Percentiles rank a stretch among this genome's conserved stretches.
Evolutionary conservation across 176 grass and related monocot species (phyloP).

Genomic region (Eremochloa ophiuroides): DNA sequence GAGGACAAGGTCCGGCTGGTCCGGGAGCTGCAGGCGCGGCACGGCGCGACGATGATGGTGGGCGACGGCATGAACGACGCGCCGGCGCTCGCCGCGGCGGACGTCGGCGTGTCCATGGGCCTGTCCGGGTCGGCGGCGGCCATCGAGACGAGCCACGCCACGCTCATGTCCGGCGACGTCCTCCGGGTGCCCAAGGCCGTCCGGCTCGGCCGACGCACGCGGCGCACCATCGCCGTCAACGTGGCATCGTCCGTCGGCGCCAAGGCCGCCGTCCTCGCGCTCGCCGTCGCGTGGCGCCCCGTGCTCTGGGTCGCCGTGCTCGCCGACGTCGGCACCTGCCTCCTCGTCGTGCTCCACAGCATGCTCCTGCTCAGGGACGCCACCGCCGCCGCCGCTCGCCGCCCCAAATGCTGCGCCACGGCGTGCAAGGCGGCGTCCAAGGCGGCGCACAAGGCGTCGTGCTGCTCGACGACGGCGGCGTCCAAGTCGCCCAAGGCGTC

Average conservation of each 20-base stretch:
- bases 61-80: conserved; percentile 88
- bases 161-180: conserved; percentile 72
- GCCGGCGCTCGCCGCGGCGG: conserved; percentile 55
- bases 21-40: conserved; percentile 5
- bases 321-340: conserved; percentile 64
- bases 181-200: conserved; percentile 38
- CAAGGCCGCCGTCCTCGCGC: conserved; percentile 31
- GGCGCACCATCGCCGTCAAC: conserved; percentile 34
- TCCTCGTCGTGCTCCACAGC: conserved; percentile 63
- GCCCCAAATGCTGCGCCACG: neutral
- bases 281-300: conserved; percentile 40
- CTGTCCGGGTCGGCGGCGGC: conserved; percentile 59
- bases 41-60: conserved; percentile 58
- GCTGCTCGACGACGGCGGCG: neutral
- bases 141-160: conserved; percentile 61
- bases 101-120: conserved; percentile 71
- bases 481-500: neutral
- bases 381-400: neutral
- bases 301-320: conserved; percentile 67
- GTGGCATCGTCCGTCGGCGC: conserved; percentile 30
- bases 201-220: conserved; percentile 35
- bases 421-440: neutral
- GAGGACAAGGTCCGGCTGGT: conserved; percentile 65
- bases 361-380: conserved; percentile 43
- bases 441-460: neutral